Evolutionary conservation across 1,284 basidiomycete species (phyloP), one percentile per base, ranked within the genome.

Genomic region (Pascua sp.): DNA sequence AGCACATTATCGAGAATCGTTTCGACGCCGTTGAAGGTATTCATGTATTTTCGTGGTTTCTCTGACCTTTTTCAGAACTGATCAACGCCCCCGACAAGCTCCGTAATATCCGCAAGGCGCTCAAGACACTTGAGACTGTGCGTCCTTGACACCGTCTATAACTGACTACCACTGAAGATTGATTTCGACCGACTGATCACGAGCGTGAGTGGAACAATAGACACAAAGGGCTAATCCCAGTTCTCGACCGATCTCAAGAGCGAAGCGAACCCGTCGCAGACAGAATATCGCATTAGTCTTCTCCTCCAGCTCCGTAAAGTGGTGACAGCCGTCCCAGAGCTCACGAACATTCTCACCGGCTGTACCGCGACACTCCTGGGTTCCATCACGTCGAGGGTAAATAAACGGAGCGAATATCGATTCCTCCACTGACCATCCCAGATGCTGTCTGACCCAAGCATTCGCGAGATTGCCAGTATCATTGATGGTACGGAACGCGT

Each of bases 151-250:
- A 17, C 8, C 41, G 1, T 18, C 12, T n/a, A 16, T 12, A 11
- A 45, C 47, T 66, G 64, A 67, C 47, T 57, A 70, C 8, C 42
- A 39, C 13, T 55, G 11, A 40, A 89, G 73, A 81, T 89, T 68
- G 93, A 97, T 67, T 82, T 94, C 32, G 94, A 97, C 73, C 92
- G 89, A 69, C 80, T 96, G 7, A 88, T 94, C 39, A 82, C 83
- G 42, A 84, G 83, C 17, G 90, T 90, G 68, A 42, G 80, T 64
- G 8, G 11, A 8, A 11, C 11, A 13, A n/a, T 56, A 63, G 39
- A 36, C 8, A 2, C 13, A 36, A 5, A 15, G 9, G 15, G 18
- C 10, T 46, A 11, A 37, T 44, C 32, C 4, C 44, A 62, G 64
- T 51, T 63, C 49, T 63, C 64, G 1, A 56, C 54, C 40, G 53